These are phyloP conservation scores for Xylariaceae sp. DNA, from an alignment of 2,329 filamentous ascomycete genomes.

Conservation along the genomic window DNA sequence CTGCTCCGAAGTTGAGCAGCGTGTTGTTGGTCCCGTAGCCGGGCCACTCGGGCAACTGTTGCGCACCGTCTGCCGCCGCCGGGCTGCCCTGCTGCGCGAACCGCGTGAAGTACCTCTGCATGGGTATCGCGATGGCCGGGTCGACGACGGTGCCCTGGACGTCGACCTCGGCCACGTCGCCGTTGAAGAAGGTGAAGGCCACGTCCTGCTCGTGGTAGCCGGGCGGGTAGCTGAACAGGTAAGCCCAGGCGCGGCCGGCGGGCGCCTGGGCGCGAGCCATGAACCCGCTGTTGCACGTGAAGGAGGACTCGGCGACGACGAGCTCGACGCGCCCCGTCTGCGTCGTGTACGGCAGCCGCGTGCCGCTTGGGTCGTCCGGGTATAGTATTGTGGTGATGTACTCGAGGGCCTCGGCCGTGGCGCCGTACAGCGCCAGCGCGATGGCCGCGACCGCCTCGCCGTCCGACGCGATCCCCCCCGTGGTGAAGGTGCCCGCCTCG, in stretches of 20 bases:
- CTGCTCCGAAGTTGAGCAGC: too few relatives aligned
- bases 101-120: constrained; percentile 28
- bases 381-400: too few relatives aligned
- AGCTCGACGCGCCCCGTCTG: constrained; percentile 33
- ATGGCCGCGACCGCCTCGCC: constrained; percentile 10
- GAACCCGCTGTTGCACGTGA: constrained; percentile 45
- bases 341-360: constrained; percentile 33
- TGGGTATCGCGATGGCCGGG: too few relatives aligned
- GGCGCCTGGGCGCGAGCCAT: constrained; percentile 39
- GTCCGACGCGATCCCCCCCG: constrained; percentile 31
- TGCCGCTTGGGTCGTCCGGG: constrained; percentile 37
- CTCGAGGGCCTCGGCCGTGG: constrained; percentile 28
- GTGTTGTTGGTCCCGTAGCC: too few relatives aligned
- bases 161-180: constrained; percentile 22
- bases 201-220: constrained; percentile 47
- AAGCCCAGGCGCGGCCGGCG: constrained; percentile 39
- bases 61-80: too few relatives aligned
- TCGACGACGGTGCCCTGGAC: constrained; percentile 23
- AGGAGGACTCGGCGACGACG: constrained; percentile 34
- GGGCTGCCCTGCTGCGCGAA: constrained; percentile 27
- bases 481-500: constrained; percentile 36
- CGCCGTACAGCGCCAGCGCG: constrained; percentile 11
- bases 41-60: too few relatives aligned
- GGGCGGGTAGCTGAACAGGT: constrained; percentile 45
- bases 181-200: constrained; percentile 44